Conservation (phyloP, 129 eudicot genomes). For the Ambrosia artemisiifolia region DNA sequence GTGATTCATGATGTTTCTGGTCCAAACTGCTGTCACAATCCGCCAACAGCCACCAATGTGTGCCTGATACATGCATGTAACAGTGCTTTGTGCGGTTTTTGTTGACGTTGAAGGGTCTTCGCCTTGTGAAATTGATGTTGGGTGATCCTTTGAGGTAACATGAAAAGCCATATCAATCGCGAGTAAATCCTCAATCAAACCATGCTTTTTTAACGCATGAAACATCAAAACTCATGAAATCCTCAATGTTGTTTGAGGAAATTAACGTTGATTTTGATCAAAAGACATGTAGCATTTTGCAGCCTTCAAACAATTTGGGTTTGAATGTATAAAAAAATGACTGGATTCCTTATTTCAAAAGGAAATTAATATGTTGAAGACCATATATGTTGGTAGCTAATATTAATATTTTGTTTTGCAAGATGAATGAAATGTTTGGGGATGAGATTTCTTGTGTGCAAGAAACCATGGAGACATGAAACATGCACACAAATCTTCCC, state of each 20-base stretch:
- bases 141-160: slow-evolving; percentile 30
- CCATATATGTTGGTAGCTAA: not conserved
- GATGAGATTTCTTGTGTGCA: slow-evolving; percentile 28
- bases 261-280: slow-evolving; percentile 11
- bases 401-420: not conserved
- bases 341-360: not conserved
- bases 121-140: slow-evolving; percentile 31
- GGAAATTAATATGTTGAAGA: slow-evolving; percentile 14
- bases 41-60: slow-evolving; percentile 82
- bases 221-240: slow-evolving; percentile 4
- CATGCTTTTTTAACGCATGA: slow-evolving; percentile 4
- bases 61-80: slow-evolving; percentile 59
- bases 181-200: slow-evolving; percentile 21
- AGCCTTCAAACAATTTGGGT: not conserved
- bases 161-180: slow-evolving; percentile 35
- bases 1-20: slow-evolving; percentile 65
- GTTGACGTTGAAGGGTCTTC: slow-evolving; percentile 49
- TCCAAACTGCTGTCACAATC: slow-evolving; percentile 68
- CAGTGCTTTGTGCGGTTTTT: slow-evolving; percentile 55
- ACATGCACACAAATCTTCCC: slow-evolving; percentile 30
- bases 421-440: slow-evolving; percentile 17
- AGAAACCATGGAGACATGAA: slow-evolving; percentile 29
- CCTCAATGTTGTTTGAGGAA: not conserved
- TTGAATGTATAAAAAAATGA: not conserved
- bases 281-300: slow-evolving; percentile 6